Evolutionary conservation across 306 rosid species (phyloP).

Genomic region (Ceratonia siliqua): DNA sequence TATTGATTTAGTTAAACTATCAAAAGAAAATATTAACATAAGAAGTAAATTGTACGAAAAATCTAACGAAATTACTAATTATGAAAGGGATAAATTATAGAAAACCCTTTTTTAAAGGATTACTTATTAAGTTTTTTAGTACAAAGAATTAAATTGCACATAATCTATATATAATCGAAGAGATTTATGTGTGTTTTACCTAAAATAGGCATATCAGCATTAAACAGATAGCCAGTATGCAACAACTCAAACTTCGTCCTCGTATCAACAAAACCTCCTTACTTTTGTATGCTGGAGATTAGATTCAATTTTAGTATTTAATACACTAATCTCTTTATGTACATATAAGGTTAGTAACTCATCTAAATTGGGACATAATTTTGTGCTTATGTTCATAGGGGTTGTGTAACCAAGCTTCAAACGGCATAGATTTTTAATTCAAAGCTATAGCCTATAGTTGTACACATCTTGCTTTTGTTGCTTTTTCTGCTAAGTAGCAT

Average conservation of each 20-base stretch:
- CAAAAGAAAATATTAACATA: too few relatives aligned
- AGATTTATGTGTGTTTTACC: too few relatives aligned
- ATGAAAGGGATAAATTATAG: too few relatives aligned
- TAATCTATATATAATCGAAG: too few relatives aligned
- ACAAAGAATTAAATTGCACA: too few relatives aligned
- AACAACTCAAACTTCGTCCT: constrained; percentile 34
- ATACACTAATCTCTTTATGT: constrained; percentile 31
- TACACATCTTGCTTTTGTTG: constrained; percentile 32
- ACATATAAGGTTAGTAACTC: constrained; percentile 29
- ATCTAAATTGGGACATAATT: constrained; percentile 21
- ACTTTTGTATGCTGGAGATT: constrained; percentile 29
- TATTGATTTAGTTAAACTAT: too few relatives aligned
- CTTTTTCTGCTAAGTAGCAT: constrained; percentile 36
- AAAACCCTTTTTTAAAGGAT: too few relatives aligned
- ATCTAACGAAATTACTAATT: too few relatives aligned
- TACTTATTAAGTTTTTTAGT: too few relatives aligned
- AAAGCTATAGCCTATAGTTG: constrained; percentile 33
- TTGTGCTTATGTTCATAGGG: constrained; percentile 31
- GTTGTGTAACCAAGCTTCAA: constrained; percentile 30
- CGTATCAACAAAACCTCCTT: constrained; percentile 41
- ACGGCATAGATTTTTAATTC: constrained; percentile 28
- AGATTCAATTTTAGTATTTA: constrained; percentile 5
- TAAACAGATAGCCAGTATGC: constrained; percentile 38
- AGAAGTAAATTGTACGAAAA: too few relatives aligned
- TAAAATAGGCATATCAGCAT: constrained; percentile 36